Conservation (phyloP, 441 rosid genomes). For the California macrophylla region DNA sequence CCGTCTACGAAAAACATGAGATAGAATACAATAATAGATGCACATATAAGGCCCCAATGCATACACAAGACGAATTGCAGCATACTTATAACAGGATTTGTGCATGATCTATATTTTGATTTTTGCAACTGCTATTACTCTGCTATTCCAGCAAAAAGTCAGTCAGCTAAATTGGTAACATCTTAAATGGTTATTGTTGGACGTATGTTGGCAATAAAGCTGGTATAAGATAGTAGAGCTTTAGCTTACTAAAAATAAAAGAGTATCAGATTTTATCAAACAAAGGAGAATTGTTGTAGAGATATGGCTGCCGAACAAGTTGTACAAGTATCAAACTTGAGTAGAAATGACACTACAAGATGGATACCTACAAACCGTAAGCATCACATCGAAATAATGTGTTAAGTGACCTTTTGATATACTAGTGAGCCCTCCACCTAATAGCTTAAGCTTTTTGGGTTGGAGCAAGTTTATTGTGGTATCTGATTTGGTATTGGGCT, state of each 20-base stretch:
- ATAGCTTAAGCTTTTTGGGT: too few species aligned
- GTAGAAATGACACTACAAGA: neutral
- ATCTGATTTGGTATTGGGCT: too few species aligned
- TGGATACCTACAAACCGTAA: neutral
- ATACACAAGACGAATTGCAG: slow-evolving; percentile 4
- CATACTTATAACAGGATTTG: neutral
- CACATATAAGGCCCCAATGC: neutral
- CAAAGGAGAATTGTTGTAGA: neutral
- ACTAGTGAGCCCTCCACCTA: too few species aligned
- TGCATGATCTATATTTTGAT: neutral
- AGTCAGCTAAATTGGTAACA: neutral
- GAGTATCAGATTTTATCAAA: neutral
- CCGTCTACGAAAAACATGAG: neutral
- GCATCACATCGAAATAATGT: too few species aligned
- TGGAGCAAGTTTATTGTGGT: too few species aligned
- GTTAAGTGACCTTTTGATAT: too few species aligned
- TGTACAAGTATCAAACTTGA: neutral
- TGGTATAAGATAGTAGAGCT: neutral
- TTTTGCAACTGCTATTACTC: neutral
- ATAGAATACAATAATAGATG: neutral
- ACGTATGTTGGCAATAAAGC: neutral
- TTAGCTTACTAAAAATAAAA: neutral
- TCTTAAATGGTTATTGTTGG: neutral
- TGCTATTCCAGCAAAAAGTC: neutral
- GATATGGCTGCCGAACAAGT: neutral